Base-by-base conservation (phyloP, 2,329 filamentous ascomycete genomes). In the Curvularia spicifera region DNA sequence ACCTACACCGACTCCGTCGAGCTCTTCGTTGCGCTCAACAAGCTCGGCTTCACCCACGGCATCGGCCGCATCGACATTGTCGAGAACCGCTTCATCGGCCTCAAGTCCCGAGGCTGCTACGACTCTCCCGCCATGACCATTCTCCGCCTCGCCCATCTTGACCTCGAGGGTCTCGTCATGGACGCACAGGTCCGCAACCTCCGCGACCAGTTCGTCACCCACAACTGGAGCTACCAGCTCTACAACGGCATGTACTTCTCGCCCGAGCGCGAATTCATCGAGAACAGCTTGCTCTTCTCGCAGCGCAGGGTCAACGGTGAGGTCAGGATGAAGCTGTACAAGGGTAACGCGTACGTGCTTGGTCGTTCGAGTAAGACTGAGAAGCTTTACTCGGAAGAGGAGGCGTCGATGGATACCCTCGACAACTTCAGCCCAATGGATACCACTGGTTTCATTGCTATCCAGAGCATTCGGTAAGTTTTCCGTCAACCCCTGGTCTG, bases 1-100 rank as follows among this genome's bases (percentile, higher is more conserved):
- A 82, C 80, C 37, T 82, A 86, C 67, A 91, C 89, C 55, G 89
- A 89, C 71, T 82, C 87, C 5, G 83, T 91, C 55, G 87, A 90
- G 72, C 81, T 94, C 56, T 94, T 94, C 82, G 81, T 87, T 60
- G 83, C 85, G 55, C 83, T 87, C 68, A 93, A 93, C 80, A 81
- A 85, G 58, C 88, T 94, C 64, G 91, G 86, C 64, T 84, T 86
- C 75, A 84, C 82, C 64, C 82, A 92, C 80, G 91, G 91, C 75
- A 85, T 94, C 66, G 91, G 91, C 70, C 83, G 91, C 71, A 89
- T 94, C 66, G 91, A 94, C 77, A 94, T 94, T 73, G 90, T 93
- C 60, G 90, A 92, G 76, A 90, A 91, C 81, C 85, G 91, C 53
- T 91, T 89, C 81, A 89, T 91, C 72, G 91, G 90, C 63, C 83